These are phyloP conservation scores for Suhomyces anneliseae DNA, from an alignment of 1,139 yeast species.

Conservation along the genomic window DNA sequence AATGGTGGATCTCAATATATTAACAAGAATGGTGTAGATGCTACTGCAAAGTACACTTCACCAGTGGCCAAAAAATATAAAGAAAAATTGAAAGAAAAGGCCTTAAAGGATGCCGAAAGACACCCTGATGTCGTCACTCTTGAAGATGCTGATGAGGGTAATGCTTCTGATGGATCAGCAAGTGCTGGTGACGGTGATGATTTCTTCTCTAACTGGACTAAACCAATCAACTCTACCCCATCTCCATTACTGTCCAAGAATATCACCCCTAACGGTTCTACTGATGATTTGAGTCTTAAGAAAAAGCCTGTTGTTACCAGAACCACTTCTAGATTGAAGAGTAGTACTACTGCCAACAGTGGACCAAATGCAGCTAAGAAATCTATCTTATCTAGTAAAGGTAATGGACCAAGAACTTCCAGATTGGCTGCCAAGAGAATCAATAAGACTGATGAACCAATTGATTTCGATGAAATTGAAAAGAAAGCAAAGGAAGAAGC, in stretches of 20 bases:
- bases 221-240: constrained; percentile 59
- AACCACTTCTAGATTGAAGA: constrained; percentile 24
- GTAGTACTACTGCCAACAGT: constrained; percentile 19
- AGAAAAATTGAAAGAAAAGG: constrained; percentile 71
- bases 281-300: constrained; percentile 32
- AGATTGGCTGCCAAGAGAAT: constrained; percentile 54
- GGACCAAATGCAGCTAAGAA: constrained; percentile 31
- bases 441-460: constrained; percentile 56
- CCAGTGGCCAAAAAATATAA: constrained; percentile 76
- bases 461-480: constrained; percentile 92
- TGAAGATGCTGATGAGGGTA: constrained; percentile 50
- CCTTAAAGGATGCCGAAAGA: constrained; percentile 61
- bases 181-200: constrained; percentile 64
- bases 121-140: constrained; percentile 68
- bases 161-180: constrained; percentile 28
- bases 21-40: constrained; percentile 51
- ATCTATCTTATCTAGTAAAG: constrained; percentile 42
- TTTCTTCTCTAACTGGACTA: constrained; percentile 89
- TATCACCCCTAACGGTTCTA: constrained; percentile 46
- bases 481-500: constrained; percentile 82
- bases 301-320: constrained; percentile 26
- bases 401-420: constrained; percentile 53
- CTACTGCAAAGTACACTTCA: constrained; percentile 77
- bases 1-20: constrained; percentile 80
- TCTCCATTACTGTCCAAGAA: constrained; percentile 55